A percentile compares a stretch with the other conserved stretches of the same genome.
Evolutionary conservation across 2,329 filamentous ascomycete genomes (phyloP).

Genomic region (Trichoderma breve): DNA sequence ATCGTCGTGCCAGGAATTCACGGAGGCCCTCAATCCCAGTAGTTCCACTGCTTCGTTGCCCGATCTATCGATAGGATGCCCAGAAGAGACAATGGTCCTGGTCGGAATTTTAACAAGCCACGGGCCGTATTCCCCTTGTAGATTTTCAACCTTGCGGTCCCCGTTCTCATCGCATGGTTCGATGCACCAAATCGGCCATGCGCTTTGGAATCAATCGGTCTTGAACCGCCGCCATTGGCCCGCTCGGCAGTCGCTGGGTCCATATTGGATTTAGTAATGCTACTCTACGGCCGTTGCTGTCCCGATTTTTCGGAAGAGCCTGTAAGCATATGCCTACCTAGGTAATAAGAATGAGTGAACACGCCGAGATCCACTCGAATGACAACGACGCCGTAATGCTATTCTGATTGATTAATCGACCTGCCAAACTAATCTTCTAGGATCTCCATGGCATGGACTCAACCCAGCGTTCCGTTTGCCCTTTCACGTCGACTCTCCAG

Average conservation of each 20-base stretch:
- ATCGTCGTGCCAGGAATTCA: neutral
- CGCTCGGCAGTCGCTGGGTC: neutral
- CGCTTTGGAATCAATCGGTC: conserved; percentile 8
- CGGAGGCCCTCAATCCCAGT: neutral
- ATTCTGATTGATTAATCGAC: neutral
- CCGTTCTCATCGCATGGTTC: neutral
- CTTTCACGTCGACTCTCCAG: neutral
- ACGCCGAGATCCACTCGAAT: neutral
- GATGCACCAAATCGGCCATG: neutral
- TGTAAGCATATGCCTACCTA: neutral
- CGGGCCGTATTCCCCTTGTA: neutral
- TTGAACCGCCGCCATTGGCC: neutral
- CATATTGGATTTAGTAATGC: neutral
- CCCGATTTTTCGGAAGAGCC: neutral
- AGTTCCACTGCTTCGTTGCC: neutral
- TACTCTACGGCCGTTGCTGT: neutral
- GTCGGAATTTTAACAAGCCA: neutral
- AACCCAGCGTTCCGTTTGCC: neutral
- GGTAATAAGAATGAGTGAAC: neutral
- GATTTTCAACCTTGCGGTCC: neutral
- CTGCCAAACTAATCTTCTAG: neutral
- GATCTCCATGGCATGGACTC: neutral
- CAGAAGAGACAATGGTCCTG: neutral
- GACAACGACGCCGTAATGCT: neutral
- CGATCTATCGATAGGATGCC: neutral